Evolutionary conservation across 257 asterid species (phyloP).

Genomic region (Cynanchum wilfordii): DNA sequence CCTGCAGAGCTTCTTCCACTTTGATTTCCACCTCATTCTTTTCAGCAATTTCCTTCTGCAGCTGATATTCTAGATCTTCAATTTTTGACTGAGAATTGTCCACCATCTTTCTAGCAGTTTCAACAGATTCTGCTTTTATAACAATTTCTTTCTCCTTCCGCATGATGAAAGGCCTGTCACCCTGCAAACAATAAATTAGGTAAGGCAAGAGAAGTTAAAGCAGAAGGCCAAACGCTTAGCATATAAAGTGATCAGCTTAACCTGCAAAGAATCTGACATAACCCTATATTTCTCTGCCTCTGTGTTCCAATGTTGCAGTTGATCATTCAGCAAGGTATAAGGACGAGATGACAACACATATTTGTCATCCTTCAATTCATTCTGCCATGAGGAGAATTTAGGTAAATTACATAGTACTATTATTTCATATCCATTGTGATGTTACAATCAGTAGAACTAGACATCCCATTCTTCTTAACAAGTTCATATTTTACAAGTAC

Average conservation of each 20-base stretch:
- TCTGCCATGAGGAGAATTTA: conserved; percentile 36
- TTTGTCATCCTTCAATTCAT: conserved; percentile 74
- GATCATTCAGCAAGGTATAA: conserved; percentile 73
- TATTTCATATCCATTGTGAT: background rate
- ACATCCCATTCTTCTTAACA: background rate
- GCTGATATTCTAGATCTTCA: conserved; percentile 66
- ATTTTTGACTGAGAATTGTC: conserved; percentile 56
- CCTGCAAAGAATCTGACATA: conserved; percentile 75
- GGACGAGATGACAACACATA: conserved; percentile 69
- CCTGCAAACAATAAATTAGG: conserved; percentile 47
- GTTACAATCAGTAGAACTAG: background rate
- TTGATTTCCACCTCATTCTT: conserved; percentile 77
- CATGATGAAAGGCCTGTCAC: conserved; percentile 67
- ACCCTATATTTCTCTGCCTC: conserved; percentile 77
- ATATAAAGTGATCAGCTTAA: conserved; percentile 27
- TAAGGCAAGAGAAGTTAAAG: conserved; percentile 2
- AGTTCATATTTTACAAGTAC: background rate
- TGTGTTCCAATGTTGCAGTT: conserved; percentile 80
- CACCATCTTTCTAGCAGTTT: conserved; percentile 53
- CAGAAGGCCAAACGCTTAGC: background rate
- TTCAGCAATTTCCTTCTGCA: conserved; percentile 55
- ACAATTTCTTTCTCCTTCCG: conserved; percentile 80
- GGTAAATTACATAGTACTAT: background rate
- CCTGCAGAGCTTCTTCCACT: conserved; percentile 87
- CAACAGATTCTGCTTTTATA: conserved; percentile 59